These are phyloP conservation scores for Pythium brassicae DNA, from an alignment of 352 stramenopile genomes.

Conservation along the genomic window DNA sequence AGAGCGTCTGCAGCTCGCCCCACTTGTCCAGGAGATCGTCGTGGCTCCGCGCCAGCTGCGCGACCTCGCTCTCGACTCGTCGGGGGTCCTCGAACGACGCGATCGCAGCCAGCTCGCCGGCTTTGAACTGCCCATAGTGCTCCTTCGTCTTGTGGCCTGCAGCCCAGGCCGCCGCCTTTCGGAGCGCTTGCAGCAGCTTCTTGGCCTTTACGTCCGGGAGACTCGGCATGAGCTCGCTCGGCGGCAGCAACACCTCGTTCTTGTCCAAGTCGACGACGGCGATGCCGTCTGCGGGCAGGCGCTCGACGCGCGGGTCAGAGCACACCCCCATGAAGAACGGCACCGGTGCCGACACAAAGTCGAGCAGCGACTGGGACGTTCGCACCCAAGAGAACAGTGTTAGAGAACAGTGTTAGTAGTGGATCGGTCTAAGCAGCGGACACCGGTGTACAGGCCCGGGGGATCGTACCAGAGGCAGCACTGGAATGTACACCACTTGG, in stretches of 20 bases:
- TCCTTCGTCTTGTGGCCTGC: conserved; percentile 24
- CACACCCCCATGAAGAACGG: conserved; percentile 78
- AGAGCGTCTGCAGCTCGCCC: conserved; percentile 48
- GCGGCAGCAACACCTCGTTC: conserved; percentile 49
- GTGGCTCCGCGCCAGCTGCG: conserved; percentile 21
- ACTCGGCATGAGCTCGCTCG: conserved; percentile 35
- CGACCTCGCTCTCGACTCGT: conserved; percentile 24
- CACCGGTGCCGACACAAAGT: conserved; percentile 70
- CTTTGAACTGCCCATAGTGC: conserved; percentile 20
- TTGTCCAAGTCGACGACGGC: conserved; percentile 67
- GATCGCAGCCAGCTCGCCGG: conserved; percentile 15
- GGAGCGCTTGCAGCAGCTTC: conserved; percentile 51
- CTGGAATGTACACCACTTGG: conserved; percentile 73
- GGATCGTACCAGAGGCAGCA: conserved; percentile 47
- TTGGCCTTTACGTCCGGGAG: conserved; percentile 53
- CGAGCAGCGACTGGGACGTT: conserved; percentile 38
- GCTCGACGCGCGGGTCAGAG: conserved; percentile 32
- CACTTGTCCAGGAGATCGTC: conserved; percentile 58
- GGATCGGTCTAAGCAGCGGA: neutral
- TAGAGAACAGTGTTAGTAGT: neutral
- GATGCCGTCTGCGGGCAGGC: conserved; percentile 46
- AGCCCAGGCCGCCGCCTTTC: conserved; percentile 43
- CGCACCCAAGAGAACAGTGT: neutral
- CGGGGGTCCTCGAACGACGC: conserved; percentile 16
- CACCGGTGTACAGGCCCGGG: no score